Evolutionary conservation across 176 grass and related monocot species (phyloP), one percentile per base, ranked within the genome.

Genomic region (Rhynchospora pubera): DNA sequence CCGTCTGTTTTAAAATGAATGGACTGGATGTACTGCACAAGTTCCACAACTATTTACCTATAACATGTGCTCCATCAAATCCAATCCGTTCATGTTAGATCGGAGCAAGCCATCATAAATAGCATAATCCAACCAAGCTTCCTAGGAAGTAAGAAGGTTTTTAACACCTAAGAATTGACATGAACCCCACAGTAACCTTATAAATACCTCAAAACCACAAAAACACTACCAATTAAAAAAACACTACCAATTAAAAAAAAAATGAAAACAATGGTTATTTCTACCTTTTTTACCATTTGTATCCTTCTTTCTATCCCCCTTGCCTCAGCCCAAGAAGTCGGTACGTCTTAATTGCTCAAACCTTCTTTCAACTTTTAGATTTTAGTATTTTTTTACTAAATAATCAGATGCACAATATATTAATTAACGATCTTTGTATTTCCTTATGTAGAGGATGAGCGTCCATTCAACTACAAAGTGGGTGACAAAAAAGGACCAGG

Each of bases 391-490:
- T 30, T 65, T 65, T 15, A 57, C 10, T 39, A 64, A 64, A 16
- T 39, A 64, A 64, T 34, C 28, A 66, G 30, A 22, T 60, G 80
- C 9, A 53, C 47, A 47, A 12, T 56, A 42, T 22, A 70, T 23
- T 83, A 56, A 70, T 23, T 83, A 56, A 21, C 42, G 14, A 51
- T 50, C 18, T 11, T 24, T 79, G 42, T 5, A 68, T 70, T 30
- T 28, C 77, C 23, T 45, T 76, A 9, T 77, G 8, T 62, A 90
- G 91, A 79, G 39, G 28, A 82, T n/a, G 85, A 73, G n/a, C 46
- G 4, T 51, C 45, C 6, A 0, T 73, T 15, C 14, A 15, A 11
- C 69, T 73, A 73, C 69, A 73, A 73, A 21, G 5, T 23, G 21
- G 69, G 21, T 51, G 69, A 44, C 0, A 73, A 73, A 48, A 73